Conservation (phyloP, 768 basidiomycete genomes). For the Mycena rebaudengoi region DNA sequence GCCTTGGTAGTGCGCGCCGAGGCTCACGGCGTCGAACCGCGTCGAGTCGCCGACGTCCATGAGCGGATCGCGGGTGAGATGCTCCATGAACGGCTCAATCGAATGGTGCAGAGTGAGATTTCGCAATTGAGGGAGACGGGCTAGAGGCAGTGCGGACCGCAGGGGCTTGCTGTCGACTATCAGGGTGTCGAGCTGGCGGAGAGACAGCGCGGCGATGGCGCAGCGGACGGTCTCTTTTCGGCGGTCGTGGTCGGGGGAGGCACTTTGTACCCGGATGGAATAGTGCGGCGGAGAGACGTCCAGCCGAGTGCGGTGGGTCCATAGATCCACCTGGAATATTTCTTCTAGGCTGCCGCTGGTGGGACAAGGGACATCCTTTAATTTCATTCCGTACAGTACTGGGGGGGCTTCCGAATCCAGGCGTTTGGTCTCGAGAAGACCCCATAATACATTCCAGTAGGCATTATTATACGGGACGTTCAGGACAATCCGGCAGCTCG, state of each 20-base stretch:
- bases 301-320: background rate
- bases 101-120: background rate
- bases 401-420: background rate
- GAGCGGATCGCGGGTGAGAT: slow-evolving; percentile 13
- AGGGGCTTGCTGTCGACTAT: background rate
- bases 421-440: slow-evolving; percentile 12
- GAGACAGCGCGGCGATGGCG: background rate
- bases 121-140: slow-evolving; percentile 1
- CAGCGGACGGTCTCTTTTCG: background rate
- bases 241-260: background rate
- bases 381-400: background rate
- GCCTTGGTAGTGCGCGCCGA: slow-evolving; percentile 4
- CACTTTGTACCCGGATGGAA: background rate
- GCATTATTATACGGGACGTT: background rate
- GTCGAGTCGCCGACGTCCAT: slow-evolving; percentile 4
- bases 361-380: background rate
- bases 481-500: background rate
- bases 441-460: background rate
- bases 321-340: background rate
- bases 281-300: background rate
- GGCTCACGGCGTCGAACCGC: background rate
- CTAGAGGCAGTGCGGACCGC: background rate
- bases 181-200: slow-evolving; percentile 1
- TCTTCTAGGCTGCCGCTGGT: background rate
- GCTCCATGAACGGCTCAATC: slow-evolving; percentile 1